phyloP scores from a whole-genome alignment of 306 rosid genomes.

The Lathyrus aphaca region DNA sequence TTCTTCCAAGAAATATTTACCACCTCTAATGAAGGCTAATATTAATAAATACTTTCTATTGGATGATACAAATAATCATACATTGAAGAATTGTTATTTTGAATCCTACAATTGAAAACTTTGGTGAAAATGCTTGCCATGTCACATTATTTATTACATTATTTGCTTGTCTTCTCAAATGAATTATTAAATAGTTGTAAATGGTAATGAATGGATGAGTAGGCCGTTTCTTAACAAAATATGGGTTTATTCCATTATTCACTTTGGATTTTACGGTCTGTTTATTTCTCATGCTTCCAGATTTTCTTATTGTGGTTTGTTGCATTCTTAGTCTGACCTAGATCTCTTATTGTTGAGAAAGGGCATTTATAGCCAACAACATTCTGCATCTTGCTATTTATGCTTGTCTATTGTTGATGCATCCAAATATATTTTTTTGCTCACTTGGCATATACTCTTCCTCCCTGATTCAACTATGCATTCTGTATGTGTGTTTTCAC shows the following conservation, averaged over 20 bases:
- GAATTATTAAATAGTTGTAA: constrained; percentile 2
- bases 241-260: too few relatives aligned
- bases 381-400: constrained; percentile 21
- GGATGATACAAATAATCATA: too few relatives aligned
- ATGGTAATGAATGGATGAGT: constrained; percentile 9
- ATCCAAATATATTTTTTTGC: not conserved
- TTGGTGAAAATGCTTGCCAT: too few relatives aligned
- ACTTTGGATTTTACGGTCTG: too few relatives aligned
- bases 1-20: too few relatives aligned
- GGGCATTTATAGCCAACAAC: constrained; percentile 15
- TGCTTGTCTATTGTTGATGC: constrained; percentile 33
- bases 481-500: constrained; percentile 1
- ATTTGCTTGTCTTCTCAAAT: constrained; percentile 1
- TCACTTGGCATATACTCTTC: constrained; percentile 1
- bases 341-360: constrained; percentile 27
- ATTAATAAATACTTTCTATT: too few relatives aligned
- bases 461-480: constrained; percentile 20
- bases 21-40: too few relatives aligned
- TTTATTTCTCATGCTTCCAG: too few relatives aligned
- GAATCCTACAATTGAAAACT: too few relatives aligned
- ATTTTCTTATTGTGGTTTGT: constrained; percentile 73
- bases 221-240: too few relatives aligned
- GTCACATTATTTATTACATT: too few relatives aligned
- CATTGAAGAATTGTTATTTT: too few relatives aligned
- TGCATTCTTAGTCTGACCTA: constrained; percentile 37